These are phyloP conservation scores for Gossypium thurberi DNA, from an alignment of 345 rosid genomes.

Conservation along the genomic window DNA sequence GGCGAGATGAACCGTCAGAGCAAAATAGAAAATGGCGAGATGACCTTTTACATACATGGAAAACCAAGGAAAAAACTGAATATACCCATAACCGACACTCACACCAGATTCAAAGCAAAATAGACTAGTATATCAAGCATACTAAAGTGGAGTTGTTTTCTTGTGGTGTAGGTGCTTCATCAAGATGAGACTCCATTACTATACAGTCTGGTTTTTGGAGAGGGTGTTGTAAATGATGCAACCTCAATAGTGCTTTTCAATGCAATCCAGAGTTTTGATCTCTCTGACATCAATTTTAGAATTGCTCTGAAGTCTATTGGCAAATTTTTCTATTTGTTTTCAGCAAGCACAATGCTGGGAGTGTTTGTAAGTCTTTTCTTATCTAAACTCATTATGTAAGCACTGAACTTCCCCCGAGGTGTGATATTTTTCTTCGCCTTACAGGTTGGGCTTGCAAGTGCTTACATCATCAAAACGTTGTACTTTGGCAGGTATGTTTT, in stretches of 20 bases:
- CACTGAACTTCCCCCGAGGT: background rate
- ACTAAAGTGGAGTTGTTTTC: slow-evolving; percentile 15
- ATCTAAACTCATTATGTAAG: background rate
- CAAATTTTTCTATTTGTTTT: slow-evolving; percentile 71
- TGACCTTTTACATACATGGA: background rate
- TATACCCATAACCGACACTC: background rate
- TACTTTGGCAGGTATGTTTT: slow-evolving; percentile 80
- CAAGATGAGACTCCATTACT: slow-evolving; percentile 98
- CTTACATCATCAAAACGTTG: slow-evolving; percentile 77
- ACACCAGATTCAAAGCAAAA: background rate
- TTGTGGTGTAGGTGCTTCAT: slow-evolving; percentile 65
- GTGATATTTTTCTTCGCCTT: slow-evolving; percentile 20
- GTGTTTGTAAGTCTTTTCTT: slow-evolving; percentile 49
- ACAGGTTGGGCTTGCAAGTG: slow-evolving; percentile 88
- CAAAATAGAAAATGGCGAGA: too few species aligned
- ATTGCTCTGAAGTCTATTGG: slow-evolving; percentile 61
- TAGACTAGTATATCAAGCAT: background rate
- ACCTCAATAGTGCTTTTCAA: slow-evolving; percentile 96
- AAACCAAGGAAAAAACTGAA: background rate
- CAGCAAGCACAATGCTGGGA: slow-evolving; percentile 81
- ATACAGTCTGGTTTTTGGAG: slow-evolving; percentile 96
- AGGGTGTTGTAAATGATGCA: slow-evolving; percentile 98
- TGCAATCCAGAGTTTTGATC: slow-evolving; percentile 90
- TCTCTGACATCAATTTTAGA: slow-evolving; percentile 46
- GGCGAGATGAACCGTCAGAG: background rate